A percentile compares a stretch with the other conserved stretches of the same genome.
These are phyloP conservation scores for Coniochaeta prunicola DNA, from an alignment of 2,329 filamentous ascomycete species.

Conservation along the genomic window DNA sequence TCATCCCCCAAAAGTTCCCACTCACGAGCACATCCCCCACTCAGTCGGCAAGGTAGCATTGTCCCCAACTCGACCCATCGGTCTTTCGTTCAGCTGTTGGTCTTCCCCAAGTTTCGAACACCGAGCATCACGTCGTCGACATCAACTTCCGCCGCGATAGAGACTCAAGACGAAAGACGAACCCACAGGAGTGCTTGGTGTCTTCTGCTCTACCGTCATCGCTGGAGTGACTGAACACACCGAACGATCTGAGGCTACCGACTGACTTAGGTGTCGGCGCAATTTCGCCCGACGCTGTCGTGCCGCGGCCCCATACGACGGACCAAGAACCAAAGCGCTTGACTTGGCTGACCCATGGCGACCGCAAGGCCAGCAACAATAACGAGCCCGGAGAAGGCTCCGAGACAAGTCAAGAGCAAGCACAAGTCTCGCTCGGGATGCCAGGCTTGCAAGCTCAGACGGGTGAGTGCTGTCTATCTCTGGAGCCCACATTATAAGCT, in stretches of 20 bases:
- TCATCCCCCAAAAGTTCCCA: neutral
- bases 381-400: neutral
- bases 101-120: neutral
- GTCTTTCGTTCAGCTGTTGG: neutral
- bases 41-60: neutral
- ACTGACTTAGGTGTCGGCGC: no score
- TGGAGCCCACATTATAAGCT: neutral
- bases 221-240: neutral
- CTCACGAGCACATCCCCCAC: neutral
- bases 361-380: neutral
- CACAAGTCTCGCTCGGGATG: conserved; percentile 19
- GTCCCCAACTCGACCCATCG: neutral
- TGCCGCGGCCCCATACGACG: no score
- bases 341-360: neutral
- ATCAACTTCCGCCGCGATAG: neutral
- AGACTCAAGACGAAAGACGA: neutral
- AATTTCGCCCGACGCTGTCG: neutral
- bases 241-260: neutral
- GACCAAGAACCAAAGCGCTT: neutral
- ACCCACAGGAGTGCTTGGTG: neutral
- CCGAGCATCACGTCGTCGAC: neutral
- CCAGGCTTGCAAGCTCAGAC: conserved; percentile 17
- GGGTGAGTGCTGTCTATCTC: conserved; percentile 9
- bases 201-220: neutral
- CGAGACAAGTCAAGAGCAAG: conserved; percentile 16